Conservation (phyloP, 2,329 filamentous ascomycete genomes). For the Byssoonygena ceratinophila region DNA sequence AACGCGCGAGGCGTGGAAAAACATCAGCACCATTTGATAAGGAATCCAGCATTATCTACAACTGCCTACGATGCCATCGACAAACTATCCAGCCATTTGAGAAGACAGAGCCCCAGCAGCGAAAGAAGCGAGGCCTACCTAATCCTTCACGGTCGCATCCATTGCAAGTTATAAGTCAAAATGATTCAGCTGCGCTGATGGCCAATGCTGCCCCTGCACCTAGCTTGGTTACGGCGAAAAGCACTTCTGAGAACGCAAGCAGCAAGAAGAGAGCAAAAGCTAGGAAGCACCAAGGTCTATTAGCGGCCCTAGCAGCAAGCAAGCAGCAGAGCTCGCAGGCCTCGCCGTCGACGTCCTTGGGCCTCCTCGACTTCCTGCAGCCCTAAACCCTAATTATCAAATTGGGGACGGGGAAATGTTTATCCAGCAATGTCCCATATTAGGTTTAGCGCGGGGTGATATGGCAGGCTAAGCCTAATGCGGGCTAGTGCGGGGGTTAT, state of each 20-base stretch:
- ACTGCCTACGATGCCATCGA: constrained; percentile 30
- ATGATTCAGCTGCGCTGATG: constrained; percentile 12
- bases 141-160: background rate
- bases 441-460: constrained; percentile 28
- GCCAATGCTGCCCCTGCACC: background rate
- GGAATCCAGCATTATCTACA: constrained; percentile 23
- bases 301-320: constrained; percentile 43
- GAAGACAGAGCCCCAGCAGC: constrained; percentile 15
- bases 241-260: constrained; percentile 33
- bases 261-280: constrained; percentile 49
- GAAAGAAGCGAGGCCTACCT: constrained; percentile 14
- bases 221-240: constrained; percentile 7
- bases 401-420: background rate
- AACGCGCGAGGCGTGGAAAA: constrained; percentile 15
- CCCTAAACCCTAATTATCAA: constrained; percentile 20
- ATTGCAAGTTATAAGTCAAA: constrained; percentile 10
- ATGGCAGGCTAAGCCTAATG: background rate
- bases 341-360: constrained; percentile 29
- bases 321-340: constrained; percentile 23
- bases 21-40: constrained; percentile 1
- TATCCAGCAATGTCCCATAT: constrained; percentile 18
- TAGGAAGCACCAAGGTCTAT: constrained; percentile 44
- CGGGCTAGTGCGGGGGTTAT: constrained; percentile 1
- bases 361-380: constrained; percentile 47
- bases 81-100: constrained; percentile 24